Conservation (phyloP, 1,284 basidiomycete genomes). For the Somion occarium region DNA sequence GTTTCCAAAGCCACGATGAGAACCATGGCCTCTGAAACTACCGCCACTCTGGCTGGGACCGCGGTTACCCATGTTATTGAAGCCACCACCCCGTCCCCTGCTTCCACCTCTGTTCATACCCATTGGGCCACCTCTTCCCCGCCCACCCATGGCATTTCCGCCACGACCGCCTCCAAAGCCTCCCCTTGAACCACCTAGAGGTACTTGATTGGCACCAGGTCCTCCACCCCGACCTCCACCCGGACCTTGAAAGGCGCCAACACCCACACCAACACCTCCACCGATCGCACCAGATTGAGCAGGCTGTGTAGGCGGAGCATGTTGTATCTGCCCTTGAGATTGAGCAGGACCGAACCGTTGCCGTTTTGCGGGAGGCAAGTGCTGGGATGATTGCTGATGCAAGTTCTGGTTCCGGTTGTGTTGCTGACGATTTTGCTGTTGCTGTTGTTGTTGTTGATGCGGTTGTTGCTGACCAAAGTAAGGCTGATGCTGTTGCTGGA, state of each 20-base stretch:
- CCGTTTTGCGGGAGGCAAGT: constrained; percentile 76
- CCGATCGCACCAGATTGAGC: constrained; percentile 15
- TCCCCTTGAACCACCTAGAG: constrained; percentile 33
- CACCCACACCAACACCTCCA: constrained; percentile 37
- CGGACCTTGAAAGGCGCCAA: constrained; percentile 30
- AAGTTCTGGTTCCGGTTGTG: constrained; percentile 39
- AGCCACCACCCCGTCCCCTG: constrained; percentile 35
- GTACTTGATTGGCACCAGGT: constrained; percentile 39
- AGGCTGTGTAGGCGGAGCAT: constrained; percentile 27
- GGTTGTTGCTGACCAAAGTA: constrained; percentile 21
- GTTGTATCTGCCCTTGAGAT: constrained; percentile 43
- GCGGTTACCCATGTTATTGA: constrained; percentile 34
- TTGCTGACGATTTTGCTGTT: constrained; percentile 35
- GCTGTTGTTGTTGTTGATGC: constrained; percentile 45
- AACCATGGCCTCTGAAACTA: constrained; percentile 36
- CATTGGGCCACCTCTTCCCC: constrained; percentile 46
- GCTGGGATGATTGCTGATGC: constrained; percentile 63
- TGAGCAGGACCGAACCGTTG: constrained; percentile 67
- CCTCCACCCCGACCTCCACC: constrained; percentile 36
- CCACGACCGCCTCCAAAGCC: constrained; percentile 34
- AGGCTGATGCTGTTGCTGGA: constrained; percentile 26
- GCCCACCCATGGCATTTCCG: constrained; percentile 30
- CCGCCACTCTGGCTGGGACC: constrained; percentile 30
- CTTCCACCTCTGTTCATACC: constrained; percentile 40
- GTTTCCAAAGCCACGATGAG: constrained; percentile 57